A percentile compares a stretch with the other conserved stretches of the same genome.
Evolutionary conservation across 768 basidiomycete genomes (phyloP).

Genomic region (Tephrocybe sp.): DNA sequence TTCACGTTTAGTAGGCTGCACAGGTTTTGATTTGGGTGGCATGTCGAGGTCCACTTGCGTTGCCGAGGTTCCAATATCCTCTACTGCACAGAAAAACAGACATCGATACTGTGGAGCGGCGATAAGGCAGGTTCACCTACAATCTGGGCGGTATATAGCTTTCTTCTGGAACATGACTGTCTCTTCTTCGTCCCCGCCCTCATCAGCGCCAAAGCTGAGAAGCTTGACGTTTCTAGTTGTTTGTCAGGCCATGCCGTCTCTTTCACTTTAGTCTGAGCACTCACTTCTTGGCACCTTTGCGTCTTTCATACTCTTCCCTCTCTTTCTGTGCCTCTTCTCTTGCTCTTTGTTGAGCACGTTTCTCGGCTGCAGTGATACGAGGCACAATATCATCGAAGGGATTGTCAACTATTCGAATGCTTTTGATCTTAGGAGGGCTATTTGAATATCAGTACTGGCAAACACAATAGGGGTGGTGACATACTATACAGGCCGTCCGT

Average conservation of each 20-base stretch:
- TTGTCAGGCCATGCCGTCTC: background rate
- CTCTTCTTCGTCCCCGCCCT: slow-evolving; percentile 63
- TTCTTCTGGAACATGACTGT: slow-evolving; percentile 66
- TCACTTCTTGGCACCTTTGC: slow-evolving; percentile 86
- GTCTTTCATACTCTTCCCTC: slow-evolving; percentile 69
- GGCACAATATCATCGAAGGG: slow-evolving; percentile 95
- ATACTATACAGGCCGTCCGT: slow-evolving; percentile 80
- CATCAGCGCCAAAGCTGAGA: slow-evolving; percentile 82
- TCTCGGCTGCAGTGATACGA: slow-evolving; percentile 93
- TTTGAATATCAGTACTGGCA: background rate
- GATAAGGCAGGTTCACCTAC: slow-evolving; percentile 44
- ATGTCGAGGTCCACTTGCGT: slow-evolving; percentile 41
- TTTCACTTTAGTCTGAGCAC: slow-evolving; percentile 17
- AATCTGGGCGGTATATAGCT: slow-evolving; percentile 77
- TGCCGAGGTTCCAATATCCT: slow-evolving; percentile 27
- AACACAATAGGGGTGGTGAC: slow-evolving; percentile 22
- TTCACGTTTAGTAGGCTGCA: slow-evolving; percentile 10
- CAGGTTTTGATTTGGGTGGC: slow-evolving; percentile 18
- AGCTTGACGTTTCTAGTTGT: slow-evolving; percentile 76
- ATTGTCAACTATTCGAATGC: slow-evolving; percentile 83
- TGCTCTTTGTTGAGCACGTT: slow-evolving; percentile 78
- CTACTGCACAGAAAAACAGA: slow-evolving; percentile 31
- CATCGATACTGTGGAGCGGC: slow-evolving; percentile 1
- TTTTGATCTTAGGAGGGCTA: slow-evolving; percentile 90
- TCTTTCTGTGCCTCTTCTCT: slow-evolving; percentile 72